These are phyloP conservation scores for Vitis hybrid DNA, from an alignment of 177 flowering plant genomes.

Conservation along the genomic window DNA sequence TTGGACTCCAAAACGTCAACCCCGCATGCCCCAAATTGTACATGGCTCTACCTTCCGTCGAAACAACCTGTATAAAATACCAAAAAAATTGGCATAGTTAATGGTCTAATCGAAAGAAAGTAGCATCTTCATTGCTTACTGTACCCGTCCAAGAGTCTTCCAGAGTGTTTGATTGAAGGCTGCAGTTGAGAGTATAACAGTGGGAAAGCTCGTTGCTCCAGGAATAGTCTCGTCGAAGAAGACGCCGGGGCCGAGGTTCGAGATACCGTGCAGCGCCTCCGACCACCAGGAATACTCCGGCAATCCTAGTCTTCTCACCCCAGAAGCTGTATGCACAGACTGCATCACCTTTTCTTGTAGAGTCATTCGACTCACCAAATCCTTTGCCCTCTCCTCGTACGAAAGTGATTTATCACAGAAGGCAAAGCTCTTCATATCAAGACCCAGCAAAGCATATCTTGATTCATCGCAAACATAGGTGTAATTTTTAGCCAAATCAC, in stretches of 20 bases:
- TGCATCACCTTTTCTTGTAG: conserved; percentile 23
- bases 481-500: background rate
- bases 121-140: no score
- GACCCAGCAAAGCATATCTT: conserved; percentile 1
- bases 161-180: conserved; percentile 30
- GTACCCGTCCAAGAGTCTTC: conserved; percentile 27
- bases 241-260: conserved; percentile 22
- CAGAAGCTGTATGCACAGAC: conserved; percentile 18
- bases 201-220: conserved; percentile 33
- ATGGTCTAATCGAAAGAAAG: no score
- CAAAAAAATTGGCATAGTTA: no score
- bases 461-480: conserved; percentile 13
- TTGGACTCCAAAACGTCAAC: conserved; percentile 1
- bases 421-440: conserved; percentile 2
- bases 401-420: conserved; percentile 23
- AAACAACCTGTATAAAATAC: no score
- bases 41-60: no score
- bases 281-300: conserved; percentile 40
- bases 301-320: conserved; percentile 21
- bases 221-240: conserved; percentile 20
- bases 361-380: conserved; percentile 31
- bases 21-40: conserved; percentile 16
- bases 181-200: conserved; percentile 26
- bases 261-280: conserved; percentile 38
- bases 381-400: conserved; percentile 20